These are phyloP conservation scores for Selaginella tamariscina DNA, from an alignment of 75 land plant species.

Conservation along the genomic window DNA sequence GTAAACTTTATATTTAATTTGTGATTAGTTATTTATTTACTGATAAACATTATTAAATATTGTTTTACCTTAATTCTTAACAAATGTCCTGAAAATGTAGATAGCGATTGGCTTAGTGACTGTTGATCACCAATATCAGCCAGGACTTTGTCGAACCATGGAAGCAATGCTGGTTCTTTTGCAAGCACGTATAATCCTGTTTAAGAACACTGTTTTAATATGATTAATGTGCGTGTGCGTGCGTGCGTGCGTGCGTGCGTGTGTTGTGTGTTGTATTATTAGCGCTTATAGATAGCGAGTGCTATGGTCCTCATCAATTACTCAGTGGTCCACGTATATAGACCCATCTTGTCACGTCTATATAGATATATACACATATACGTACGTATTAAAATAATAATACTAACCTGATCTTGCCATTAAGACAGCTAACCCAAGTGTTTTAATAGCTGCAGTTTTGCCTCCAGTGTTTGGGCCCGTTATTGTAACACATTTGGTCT, in stretches of 20 bases:
- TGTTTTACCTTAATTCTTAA: constrained; percentile 67
- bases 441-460: constrained; percentile 81
- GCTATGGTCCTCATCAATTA: too few relatives aligned
- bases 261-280: too few relatives aligned
- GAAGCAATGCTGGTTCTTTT: constrained; percentile 55
- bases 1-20: too few relatives aligned
- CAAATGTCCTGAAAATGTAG: constrained; percentile 93
- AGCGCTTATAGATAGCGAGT: too few relatives aligned
- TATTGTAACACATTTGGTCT: constrained; percentile 55
- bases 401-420: constrained; percentile 85
- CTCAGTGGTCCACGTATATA: too few relatives aligned
- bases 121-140: constrained; percentile 98
- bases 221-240: not conserved
- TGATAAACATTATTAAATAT: too few relatives aligned
- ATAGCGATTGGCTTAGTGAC: constrained; percentile 76
- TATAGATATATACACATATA: too few relatives aligned
- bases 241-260: too few relatives aligned
- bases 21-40: too few relatives aligned
- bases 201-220: not conserved
- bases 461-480: constrained; percentile 98
- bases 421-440: constrained; percentile 73
- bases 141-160: constrained; percentile 79
- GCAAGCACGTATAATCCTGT: constrained; percentile 86
- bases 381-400: too few relatives aligned
- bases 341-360: too few relatives aligned